Base-by-base conservation (phyloP, 345 rosid genomes). In the Eucalyptus cloeziana region DNA sequence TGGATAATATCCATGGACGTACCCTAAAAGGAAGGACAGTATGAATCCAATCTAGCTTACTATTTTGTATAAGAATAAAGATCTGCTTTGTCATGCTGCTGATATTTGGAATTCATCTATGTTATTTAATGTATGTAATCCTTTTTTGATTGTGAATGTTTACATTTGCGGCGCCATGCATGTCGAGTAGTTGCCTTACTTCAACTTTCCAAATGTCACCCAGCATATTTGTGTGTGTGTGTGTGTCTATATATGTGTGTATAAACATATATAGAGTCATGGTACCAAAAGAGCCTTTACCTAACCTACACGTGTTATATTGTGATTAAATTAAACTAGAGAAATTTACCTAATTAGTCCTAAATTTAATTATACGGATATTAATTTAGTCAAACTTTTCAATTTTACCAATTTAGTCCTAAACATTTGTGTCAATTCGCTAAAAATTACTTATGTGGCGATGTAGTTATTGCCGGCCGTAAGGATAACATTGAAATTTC, bases 351-450 rank as follows among this genome's bases (percentile, higher is more conserved):
- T 8, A 31, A 31, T 67, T 31, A 30, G 19, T 30, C 17, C 9
- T 14, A 62, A 62, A 30, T 62, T 15, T 62, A 62, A 13, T 30
- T 31, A 19, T 2, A 31, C 2, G 6, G 40, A 67, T 15, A 31
- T 4, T 6, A 31, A 31, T 67, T 67, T 4, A 31, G 79, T 71
- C 2, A 31, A 71, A 71, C 1, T 33, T 71, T 17, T 33, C 1
- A 69, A 33, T 17, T 31, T 69, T 8, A 1, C 2, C 5, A 8
- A 37, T 17, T 69, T 33, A 33, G 25, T 33, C 0, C 9, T 19
- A 9, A 71, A 71, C 0, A 4, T 33, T 33, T 71, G 25, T 71
- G 44, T 7, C 3, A 19, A 33, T 69, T 17, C 1, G 2, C 43
- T 5, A 5, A 4, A 31, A 69, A 69, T 13, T 33, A 10, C 80